Percentiles rank a stretch among this genome's conserved stretches.
phyloP scores from a whole-genome alignment of 176 grass and related monocot species.

The Calamus simplicifolius region DNA sequence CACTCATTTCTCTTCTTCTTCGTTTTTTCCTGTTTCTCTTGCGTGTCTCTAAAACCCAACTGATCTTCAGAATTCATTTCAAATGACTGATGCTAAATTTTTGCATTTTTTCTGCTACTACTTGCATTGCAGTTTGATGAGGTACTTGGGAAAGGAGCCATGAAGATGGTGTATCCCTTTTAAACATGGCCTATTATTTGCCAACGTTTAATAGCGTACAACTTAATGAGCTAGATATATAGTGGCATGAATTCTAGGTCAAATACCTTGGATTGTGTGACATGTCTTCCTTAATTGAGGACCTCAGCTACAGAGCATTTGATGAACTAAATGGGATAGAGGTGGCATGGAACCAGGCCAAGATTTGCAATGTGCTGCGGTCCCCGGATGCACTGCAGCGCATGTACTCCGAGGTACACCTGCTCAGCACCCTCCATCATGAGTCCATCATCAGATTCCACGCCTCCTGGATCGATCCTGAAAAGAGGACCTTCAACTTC shows the following conservation, averaged over 20 bases:
- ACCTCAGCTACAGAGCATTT: conserved; percentile 44
- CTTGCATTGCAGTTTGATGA: conserved; percentile 42
- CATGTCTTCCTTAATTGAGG: conserved; percentile 6
- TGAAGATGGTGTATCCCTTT: conserved; percentile 65
- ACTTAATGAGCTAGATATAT: not conserved
- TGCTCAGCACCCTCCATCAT: conserved; percentile 58
- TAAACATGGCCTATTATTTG: not conserved
- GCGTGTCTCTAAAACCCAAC: too few relatives aligned
- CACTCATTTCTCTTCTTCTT: not conserved
- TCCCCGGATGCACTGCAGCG: conserved; percentile 54
- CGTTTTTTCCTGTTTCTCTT: not conserved
- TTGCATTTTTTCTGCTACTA: too few relatives aligned
- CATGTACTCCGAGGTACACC: conserved; percentile 86
- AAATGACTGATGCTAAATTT: too few relatives aligned
- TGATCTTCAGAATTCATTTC: too few relatives aligned
- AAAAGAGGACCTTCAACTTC: conserved; percentile 68
- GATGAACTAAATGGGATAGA: conserved; percentile 67
- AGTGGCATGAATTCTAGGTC: not conserved
- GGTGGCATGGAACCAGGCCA: conserved; percentile 93
- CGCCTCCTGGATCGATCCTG: conserved; percentile 50
- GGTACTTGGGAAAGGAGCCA: conserved; percentile 70
- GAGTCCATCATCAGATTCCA: conserved; percentile 71
- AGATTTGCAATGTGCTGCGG: conserved; percentile 43
- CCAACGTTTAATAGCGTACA: not conserved
- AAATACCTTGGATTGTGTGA: not conserved